Evolutionary conservation across 805 yeast genomes (phyloP), one percentile per base, ranked within the genome.

Genomic region (Candida oleophila): DNA sequence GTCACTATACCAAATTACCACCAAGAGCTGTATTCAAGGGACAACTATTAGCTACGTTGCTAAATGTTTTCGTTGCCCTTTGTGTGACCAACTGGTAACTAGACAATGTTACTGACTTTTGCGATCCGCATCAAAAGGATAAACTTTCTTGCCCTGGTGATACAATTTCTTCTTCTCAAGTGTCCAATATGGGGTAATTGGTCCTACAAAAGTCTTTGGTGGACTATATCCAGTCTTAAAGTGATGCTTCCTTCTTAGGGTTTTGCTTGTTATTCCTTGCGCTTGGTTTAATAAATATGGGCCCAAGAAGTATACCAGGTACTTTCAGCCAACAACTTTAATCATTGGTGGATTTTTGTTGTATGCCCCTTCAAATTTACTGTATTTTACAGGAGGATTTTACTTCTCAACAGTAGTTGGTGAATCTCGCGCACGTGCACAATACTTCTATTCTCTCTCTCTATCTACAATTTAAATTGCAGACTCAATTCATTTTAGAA

Each of bases 191-290:
- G 83, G 83, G 16, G 82, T 72, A 40, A 76, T 79, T 47, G 82
- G 83, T 9, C 87, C 89, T 2, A 70, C 74, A 33, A 73, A 81
- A 51, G 79, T 80, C 39, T 83, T 83, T 57, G 73, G 78, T 21
- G 77, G 78, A 2, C 58, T 80, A 22, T 82, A 82, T 58, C 74
- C 79, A 2, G 69, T 74, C 2, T 61, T 82, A 42, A 71, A 82
- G 52, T 82, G 78, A 74, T 79, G 85, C 52, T 82, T 85, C 61
- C 56, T 82, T 19, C 53, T 82, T 16, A 90, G 91, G 0, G 65
- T 59, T 3, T 32, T 71, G 14, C 52, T 68, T 38, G 73, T 69
- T 11, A 37, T 69, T 3, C 74, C 74, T 1, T 62, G 73, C 38
- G 65, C 66, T 11, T 55, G 59, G 60, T 65, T 71, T 47, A 71